phyloP scores from a whole-genome alignment of 176 grass and related monocot genomes.

The Triticum timopheevii region DNA sequence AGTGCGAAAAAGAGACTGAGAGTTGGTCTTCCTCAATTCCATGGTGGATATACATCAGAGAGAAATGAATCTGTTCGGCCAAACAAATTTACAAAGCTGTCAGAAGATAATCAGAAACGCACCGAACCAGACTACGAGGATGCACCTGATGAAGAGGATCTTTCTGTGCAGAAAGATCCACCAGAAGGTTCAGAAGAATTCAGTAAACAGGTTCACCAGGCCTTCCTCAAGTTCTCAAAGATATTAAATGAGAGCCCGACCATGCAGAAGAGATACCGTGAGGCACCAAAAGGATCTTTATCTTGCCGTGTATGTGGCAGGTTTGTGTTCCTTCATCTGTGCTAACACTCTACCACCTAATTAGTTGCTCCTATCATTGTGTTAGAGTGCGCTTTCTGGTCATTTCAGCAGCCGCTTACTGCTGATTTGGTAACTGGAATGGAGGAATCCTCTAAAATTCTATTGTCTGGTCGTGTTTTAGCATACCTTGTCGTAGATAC shows the following conservation, averaged over 20 bases:
- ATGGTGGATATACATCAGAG: constrained; percentile 40
- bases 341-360: constrained; percentile 39
- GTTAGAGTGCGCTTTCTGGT: constrained; percentile 18
- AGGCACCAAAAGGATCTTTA: constrained; percentile 58
- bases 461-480: neutral
- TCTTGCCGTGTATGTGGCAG: constrained; percentile 83
- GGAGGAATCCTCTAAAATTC: neutral
- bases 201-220: constrained; percentile 64
- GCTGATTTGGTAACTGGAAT: constrained; percentile 33
- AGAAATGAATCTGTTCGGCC: constrained; percentile 39
- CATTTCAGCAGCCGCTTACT: constrained; percentile 7
- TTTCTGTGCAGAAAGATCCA: constrained; percentile 56
- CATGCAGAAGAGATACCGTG: constrained; percentile 59
- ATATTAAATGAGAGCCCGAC: constrained; percentile 57
- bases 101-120: constrained; percentile 33
- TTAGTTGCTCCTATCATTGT: constrained; percentile 28
- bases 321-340: constrained; percentile 78
- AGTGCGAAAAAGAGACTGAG: constrained; percentile 53
- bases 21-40: constrained; percentile 21
- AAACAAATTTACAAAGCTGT: constrained; percentile 46
- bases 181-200: constrained; percentile 82
- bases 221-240: constrained; percentile 76
- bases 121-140: constrained; percentile 31
- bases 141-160: constrained; percentile 38
- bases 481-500: constrained; percentile 5